Percentiles rank a stretch among this genome's conserved stretches.
These are phyloP conservation scores for Canna indica DNA, from an alignment of 176 grass and related monocot species.

Conservation along the genomic window DNA sequence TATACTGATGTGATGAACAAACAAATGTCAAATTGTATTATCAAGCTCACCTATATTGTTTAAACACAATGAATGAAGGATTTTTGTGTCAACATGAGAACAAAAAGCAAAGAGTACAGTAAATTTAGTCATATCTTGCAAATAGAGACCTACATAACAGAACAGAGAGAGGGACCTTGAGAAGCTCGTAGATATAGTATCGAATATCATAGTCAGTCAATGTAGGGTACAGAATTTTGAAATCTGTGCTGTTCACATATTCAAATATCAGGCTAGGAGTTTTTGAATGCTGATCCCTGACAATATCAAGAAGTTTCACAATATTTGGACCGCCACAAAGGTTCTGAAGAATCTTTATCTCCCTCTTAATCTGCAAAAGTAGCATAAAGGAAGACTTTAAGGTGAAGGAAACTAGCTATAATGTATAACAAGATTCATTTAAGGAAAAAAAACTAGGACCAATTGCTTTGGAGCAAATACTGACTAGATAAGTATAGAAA, in stretches of 20 bases:
- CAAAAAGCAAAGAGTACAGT: background rate
- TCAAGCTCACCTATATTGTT: background rate
- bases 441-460: too few relatives aligned
- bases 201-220: slow-evolving; percentile 97
- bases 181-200: slow-evolving; percentile 95
- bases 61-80: too few relatives aligned
- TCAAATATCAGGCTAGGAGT: slow-evolving; percentile 95
- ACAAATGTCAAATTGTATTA: background rate
- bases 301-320: slow-evolving; percentile 84
- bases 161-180: slow-evolving; percentile 57
- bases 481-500: background rate
- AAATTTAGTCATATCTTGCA: background rate
- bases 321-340: slow-evolving; percentile 92
- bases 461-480: background rate
- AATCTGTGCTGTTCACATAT: slow-evolving; percentile 96
- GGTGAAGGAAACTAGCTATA: too few relatives aligned
- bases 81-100: too few relatives aligned
- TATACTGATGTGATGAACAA: background rate
- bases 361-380: slow-evolving; percentile 88
- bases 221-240: slow-evolving; percentile 88
- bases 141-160: background rate
- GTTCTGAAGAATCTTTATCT: slow-evolving; percentile 99
- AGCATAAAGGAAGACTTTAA: slow-evolving; percentile 1
- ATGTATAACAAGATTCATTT: too few relatives aligned
- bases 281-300: slow-evolving; percentile 92